phyloP scores from a whole-genome alignment of 768 basidiomycete genomes.

The Tulasnella sp. region DNA sequence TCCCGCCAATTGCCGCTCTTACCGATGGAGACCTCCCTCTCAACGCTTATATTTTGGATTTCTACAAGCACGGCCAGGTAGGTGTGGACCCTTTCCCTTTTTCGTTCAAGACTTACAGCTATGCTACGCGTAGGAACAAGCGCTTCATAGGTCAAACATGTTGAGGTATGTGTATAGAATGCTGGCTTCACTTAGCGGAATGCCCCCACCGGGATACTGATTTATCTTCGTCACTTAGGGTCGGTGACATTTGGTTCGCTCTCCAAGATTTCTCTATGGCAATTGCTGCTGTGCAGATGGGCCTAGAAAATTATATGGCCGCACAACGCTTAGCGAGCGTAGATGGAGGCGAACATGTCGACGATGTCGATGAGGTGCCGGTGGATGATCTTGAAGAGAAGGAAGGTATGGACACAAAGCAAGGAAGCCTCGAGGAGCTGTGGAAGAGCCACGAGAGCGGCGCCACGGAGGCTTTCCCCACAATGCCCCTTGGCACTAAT shows the following conservation, averaged over 20 bases:
- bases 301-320: constrained; percentile 37
- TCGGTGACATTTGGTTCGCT: constrained; percentile 53
- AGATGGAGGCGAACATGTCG: constrained; percentile 21
- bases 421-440: background rate
- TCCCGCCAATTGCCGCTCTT: constrained; percentile 38
- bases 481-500: constrained; percentile 21
- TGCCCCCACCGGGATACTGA: constrained; percentile 40
- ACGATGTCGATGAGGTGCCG: constrained; percentile 19
- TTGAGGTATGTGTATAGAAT: background rate
- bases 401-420: constrained; percentile 5
- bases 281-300: constrained; percentile 38
- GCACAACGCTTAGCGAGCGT: constrained; percentile 21
- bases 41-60: constrained; percentile 60
- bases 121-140: background rate
- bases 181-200: constrained; percentile 30
- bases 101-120: too few species aligned
- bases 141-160: constrained; percentile 1
- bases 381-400: constrained; percentile 19
- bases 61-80: constrained; percentile 54
- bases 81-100: too few species aligned
- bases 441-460: constrained; percentile 26
- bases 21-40: constrained; percentile 24
- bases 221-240: constrained; percentile 21
- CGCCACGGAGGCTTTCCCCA: background rate
- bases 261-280: constrained; percentile 48